phyloP scores from a whole-genome alignment of 169 alveolate species.

The Besnoitia besnoiti region DNA sequence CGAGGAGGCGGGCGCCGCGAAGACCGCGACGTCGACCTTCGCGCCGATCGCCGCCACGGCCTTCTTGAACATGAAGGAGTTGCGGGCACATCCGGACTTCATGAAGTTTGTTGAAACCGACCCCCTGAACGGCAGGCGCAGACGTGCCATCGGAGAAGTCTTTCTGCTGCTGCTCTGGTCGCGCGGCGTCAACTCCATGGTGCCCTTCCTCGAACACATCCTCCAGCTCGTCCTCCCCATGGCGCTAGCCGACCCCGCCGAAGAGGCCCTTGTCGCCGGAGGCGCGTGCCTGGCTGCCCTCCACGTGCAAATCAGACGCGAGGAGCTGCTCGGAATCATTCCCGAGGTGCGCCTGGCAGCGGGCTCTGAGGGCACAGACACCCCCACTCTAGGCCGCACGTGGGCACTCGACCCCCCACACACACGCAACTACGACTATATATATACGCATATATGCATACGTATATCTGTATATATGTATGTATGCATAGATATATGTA shows the following conservation, averaged over 20 bases:
- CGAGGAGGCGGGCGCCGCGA: neutral
- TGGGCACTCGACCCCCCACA: too few species aligned
- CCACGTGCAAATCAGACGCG: neutral
- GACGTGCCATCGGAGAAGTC: slow-evolving; percentile 10
- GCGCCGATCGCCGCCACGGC: neutral
- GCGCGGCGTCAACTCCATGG: neutral
- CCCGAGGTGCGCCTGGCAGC: slow-evolving; percentile 23
- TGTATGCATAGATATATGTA: too few species aligned
- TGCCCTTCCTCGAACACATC: slow-evolving; percentile 27
- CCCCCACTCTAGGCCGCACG: too few species aligned
- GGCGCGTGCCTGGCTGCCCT: slow-evolving; percentile 18
- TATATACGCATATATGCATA: neutral
- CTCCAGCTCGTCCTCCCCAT: slow-evolving; percentile 37
- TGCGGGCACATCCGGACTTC: slow-evolving; percentile 26
- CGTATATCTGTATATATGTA: neutral
- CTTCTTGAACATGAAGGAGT: neutral
- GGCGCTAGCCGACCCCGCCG: slow-evolving; percentile 40
- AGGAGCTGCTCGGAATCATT: slow-evolving; percentile 8
- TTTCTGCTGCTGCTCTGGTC: slow-evolving; percentile 42
- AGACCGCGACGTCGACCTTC: neutral
- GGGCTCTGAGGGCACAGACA: too few species aligned
- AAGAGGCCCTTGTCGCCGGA: slow-evolving; percentile 13
- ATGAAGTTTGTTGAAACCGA: neutral
- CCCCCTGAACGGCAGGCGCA: neutral
- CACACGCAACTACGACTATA: too few species aligned